Evolutionary conservation across 2,329 filamentous ascomycete species (phyloP).

Genomic region (Xylariales sp.): DNA sequence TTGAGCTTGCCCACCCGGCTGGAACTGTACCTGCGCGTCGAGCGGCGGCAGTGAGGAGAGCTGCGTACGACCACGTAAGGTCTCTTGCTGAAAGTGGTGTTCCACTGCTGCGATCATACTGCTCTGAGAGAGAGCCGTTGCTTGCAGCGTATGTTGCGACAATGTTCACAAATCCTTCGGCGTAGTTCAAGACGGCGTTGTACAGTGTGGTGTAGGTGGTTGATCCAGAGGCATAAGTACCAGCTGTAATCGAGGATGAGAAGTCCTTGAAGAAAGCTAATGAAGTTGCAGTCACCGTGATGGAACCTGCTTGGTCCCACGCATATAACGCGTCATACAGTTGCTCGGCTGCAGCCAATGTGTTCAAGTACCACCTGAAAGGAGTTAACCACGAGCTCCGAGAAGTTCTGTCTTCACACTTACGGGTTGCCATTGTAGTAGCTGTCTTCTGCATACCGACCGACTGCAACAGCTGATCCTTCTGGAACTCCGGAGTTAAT

Average conservation of each 20-base stretch:
- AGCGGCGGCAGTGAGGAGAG: conserved; percentile 57
- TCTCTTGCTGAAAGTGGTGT: conserved; percentile 58
- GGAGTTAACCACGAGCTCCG: conserved; percentile 13
- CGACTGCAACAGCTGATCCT: conserved; percentile 57
- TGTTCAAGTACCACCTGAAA: conserved; percentile 66
- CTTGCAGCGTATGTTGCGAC: conserved; percentile 57
- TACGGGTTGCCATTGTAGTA: conserved; percentile 73
- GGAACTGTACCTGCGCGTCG: conserved; percentile 53
- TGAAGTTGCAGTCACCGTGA: conserved; percentile 61
- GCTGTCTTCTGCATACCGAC: conserved; percentile 66
- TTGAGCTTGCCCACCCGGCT: conserved; percentile 46
- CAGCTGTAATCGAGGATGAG: conserved; percentile 50
- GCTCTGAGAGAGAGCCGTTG: conserved; percentile 64
- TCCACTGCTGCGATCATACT: conserved; percentile 53
- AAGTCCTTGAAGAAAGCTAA: conserved; percentile 69
- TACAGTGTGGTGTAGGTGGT: conserved; percentile 50
- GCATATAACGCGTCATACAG: conserved; percentile 72
- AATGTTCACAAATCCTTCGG: conserved; percentile 57
- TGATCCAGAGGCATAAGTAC: conserved; percentile 53
- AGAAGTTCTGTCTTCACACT: too few relatives aligned
- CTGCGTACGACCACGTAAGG: conserved; percentile 39
- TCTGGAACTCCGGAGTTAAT: conserved; percentile 63
- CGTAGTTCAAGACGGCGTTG: conserved; percentile 52
- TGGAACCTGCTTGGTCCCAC: conserved; percentile 59
- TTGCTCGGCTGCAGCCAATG: conserved; percentile 72